Conservation (phyloP, 768 basidiomycete species). For the Lentinula lateritia region DNA sequence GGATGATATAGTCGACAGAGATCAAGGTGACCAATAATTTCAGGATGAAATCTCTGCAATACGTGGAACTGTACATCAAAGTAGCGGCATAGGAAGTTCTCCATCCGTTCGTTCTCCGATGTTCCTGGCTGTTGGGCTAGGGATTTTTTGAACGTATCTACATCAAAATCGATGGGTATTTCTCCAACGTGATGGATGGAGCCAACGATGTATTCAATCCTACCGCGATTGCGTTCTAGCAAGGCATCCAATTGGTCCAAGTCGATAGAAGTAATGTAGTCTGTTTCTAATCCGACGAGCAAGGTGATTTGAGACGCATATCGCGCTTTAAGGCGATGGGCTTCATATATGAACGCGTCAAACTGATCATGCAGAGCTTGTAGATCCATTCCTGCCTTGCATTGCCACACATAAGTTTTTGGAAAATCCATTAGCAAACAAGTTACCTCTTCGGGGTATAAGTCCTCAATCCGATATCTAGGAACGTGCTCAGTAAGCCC, state of each 20-base stretch:
- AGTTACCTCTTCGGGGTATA: constrained; percentile 94
- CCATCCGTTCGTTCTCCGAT: constrained; percentile 27
- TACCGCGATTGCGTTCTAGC: constrained; percentile 38
- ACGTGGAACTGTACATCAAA: constrained; percentile 83
- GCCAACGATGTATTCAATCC: constrained; percentile 87
- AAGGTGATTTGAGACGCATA: constrained; percentile 69
- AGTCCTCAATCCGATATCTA: constrained; percentile 70
- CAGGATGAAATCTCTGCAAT: constrained; percentile 67
- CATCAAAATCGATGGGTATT: constrained; percentile 91
- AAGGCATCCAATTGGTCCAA: constrained; percentile 51
- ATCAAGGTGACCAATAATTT: constrained; percentile 91
- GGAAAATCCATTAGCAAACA: constrained; percentile 6
- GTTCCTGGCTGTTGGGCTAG: constrained; percentile 29
- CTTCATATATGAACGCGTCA: constrained; percentile 68
- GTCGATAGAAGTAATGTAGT: constrained; percentile 71
- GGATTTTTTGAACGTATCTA: constrained; percentile 58
- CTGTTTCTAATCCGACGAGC: constrained; percentile 90
- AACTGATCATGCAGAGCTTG: constrained; percentile 60
- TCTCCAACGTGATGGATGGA: constrained; percentile 87
- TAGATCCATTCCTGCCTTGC: constrained; percentile 50
- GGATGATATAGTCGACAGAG: constrained; percentile 86
- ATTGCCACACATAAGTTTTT: constrained; percentile 8
- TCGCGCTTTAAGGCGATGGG: constrained; percentile 60
- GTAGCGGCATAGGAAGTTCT: constrained; percentile 58
- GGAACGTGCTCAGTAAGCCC: constrained; percentile 94